Percentiles rank a stretch among this genome's conserved stretches.
These are phyloP conservation scores for Fraxinus anomala DNA, from an alignment of 257 asterid species.

Conservation along the genomic window DNA sequence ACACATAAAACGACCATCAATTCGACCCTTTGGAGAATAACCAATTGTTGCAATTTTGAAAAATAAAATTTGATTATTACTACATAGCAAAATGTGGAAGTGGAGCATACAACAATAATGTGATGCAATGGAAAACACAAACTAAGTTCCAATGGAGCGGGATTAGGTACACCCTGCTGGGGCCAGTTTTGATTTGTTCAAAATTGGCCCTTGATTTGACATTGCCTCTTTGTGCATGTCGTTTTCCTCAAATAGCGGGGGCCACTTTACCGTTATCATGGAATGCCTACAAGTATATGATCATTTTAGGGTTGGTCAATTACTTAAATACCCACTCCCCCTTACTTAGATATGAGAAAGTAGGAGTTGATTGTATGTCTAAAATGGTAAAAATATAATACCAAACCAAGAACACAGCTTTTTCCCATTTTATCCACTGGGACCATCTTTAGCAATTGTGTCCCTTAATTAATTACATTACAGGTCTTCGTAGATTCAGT, in stretches of 20 bases:
- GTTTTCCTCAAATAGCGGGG: slow-evolving; percentile 29
- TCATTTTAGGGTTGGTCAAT: slow-evolving; percentile 2
- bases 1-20: too few species aligned
- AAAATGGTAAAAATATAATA: slow-evolving; percentile 7
- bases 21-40: neutral
- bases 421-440: slow-evolving; percentile 22
- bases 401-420: slow-evolving; percentile 18
- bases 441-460: slow-evolving; percentile 20
- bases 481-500: slow-evolving; percentile 6
- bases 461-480: neutral
- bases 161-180: slow-evolving; percentile 25
- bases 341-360: neutral
- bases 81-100: neutral
- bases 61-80: neutral
- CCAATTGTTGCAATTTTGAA: neutral
- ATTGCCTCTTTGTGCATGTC: neutral
- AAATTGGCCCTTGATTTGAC: slow-evolving; percentile 1
- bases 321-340: neutral
- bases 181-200: neutral
- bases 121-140: neutral
- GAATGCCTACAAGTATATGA: neutral
- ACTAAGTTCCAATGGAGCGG: slow-evolving; percentile 27
- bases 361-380: slow-evolving; percentile 1
- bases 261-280: slow-evolving; percentile 16
- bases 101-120: neutral